A percentile compares a stretch with the other conserved stretches of the same genome.
Conservation (phyloP, 179 eudicot species). For the Spergularia azorica region DNA sequence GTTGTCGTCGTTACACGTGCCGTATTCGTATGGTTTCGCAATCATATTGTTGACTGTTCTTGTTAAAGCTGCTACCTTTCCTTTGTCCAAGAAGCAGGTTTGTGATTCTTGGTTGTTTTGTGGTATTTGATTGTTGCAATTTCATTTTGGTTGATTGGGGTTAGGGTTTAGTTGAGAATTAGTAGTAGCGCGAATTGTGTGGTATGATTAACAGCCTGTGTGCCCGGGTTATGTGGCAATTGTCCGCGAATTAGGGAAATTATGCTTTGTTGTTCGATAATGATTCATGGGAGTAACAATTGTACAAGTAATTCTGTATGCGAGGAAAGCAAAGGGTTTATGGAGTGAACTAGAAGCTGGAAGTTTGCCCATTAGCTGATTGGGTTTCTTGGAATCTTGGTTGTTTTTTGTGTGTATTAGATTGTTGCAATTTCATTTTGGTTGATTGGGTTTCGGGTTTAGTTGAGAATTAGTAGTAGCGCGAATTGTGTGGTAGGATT, state of each 20-base stretch:
- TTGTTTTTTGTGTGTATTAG: neutral
- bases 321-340: too few relatives aligned
- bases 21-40: slow-evolving; percentile 94
- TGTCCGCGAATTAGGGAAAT: neutral
- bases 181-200: neutral
- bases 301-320: too few relatives aligned
- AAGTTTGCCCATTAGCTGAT: too few relatives aligned
- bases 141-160: neutral
- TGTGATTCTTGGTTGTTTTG: neutral
- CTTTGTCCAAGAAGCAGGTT: slow-evolving; percentile 96
- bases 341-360: too few relatives aligned
- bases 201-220: too few relatives aligned
- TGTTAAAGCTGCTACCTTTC: slow-evolving; percentile 79
- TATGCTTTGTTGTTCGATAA: too few relatives aligned
- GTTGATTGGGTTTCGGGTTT: neutral
- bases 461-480: neutral
- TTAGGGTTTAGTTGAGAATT: neutral
- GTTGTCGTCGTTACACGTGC: slow-evolving; percentile 68
- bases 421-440: neutral
- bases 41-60: slow-evolving; percentile 88
- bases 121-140: neutral
- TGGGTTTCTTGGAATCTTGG: neutral
- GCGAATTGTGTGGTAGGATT: neutral
- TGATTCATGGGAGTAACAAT: too few relatives aligned
- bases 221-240: neutral